These are phyloP conservation scores for Serendipita sp. DNA, from an alignment of 768 basidiomycete genomes.

Conservation along the genomic window DNA sequence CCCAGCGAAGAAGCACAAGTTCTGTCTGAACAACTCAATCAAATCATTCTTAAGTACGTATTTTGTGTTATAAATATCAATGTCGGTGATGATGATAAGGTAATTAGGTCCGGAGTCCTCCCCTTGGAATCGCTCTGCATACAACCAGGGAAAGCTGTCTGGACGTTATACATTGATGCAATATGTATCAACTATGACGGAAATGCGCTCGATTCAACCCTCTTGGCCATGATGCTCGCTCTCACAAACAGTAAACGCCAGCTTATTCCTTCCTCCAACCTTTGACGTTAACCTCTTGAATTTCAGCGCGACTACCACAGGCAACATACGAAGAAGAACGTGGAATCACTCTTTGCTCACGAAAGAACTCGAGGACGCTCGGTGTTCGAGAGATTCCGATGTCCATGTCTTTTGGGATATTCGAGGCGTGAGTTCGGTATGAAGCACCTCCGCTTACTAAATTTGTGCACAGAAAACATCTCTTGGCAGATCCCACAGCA, in stretches of 20 bases:
- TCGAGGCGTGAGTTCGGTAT: conserved; percentile 45
- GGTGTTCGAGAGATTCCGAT: conserved; percentile 31
- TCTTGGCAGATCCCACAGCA: conserved; percentile 72
- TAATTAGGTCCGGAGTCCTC: conserved; percentile 49
- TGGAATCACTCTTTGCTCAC: conserved; percentile 45
- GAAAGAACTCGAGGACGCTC: conserved; percentile 31
- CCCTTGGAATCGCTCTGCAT: conserved; percentile 62
- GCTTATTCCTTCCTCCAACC: background rate
- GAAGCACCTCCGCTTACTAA: background rate
- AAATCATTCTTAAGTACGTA: conserved; percentile 57
- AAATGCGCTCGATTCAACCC: conserved; percentile 80
- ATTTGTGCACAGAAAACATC: conserved; percentile 31
- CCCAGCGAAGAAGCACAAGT: conserved; percentile 91
- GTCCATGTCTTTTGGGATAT: conserved; percentile 61
- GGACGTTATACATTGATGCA: conserved; percentile 91
- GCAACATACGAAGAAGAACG: conserved; percentile 57
- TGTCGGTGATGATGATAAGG: background rate
- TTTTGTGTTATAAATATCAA: background rate
- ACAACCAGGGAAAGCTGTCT: conserved; percentile 61
- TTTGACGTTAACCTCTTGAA: background rate
- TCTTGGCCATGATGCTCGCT: conserved; percentile 78
- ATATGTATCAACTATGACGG: conserved; percentile 97
- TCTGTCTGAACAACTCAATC: conserved; percentile 67
- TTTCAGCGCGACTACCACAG: conserved; percentile 50
- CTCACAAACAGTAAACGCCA: conserved; percentile 60